phyloP scores from a whole-genome alignment of 1,139 yeast species.

The Saccharomyces hybrid region DNA sequence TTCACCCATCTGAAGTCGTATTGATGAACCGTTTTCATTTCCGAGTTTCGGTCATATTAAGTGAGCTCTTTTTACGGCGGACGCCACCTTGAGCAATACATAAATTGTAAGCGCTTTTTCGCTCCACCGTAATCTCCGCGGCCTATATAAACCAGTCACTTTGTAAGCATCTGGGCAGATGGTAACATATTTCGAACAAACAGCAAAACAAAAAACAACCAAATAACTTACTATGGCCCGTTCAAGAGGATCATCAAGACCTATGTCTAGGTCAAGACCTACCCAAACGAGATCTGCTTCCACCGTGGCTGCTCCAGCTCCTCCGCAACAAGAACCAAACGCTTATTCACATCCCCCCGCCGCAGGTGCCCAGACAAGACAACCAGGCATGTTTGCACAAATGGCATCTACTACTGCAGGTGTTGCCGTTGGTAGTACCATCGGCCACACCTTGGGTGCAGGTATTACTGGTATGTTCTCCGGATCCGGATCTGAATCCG shows the following conservation, averaged over 20 bases:
- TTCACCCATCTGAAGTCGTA: neutral
- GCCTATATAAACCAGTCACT: neutral
- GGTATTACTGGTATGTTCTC: constrained; percentile 87
- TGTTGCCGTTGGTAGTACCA: constrained; percentile 96
- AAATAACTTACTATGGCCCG: constrained; percentile 40
- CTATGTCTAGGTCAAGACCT: constrained; percentile 36
- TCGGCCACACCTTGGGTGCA: constrained; percentile 94
- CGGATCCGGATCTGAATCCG: constrained; percentile 55
- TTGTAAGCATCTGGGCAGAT: neutral
- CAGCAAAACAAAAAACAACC: neutral
- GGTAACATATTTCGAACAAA: neutral
- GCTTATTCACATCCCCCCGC: constrained; percentile 35
- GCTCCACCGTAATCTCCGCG: neutral
- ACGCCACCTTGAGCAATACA: neutral
- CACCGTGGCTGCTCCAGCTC: constrained; percentile 57
- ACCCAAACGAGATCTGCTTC: constrained; percentile 66
- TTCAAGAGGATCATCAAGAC: constrained; percentile 43
- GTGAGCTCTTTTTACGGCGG: neutral
- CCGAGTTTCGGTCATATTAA: neutral
- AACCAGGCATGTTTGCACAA: constrained; percentile 90
- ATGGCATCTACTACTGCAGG: constrained; percentile 99
- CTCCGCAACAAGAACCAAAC: constrained; percentile 29
- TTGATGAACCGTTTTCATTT: neutral
- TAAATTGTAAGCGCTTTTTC: neutral
- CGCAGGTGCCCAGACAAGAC: constrained; percentile 42